A percentile compares a stretch with the other conserved stretches of the same genome.
Evolutionary conservation across 805 yeast species (phyloP).

Genomic region (Lipomyces mesembrius): DNA sequence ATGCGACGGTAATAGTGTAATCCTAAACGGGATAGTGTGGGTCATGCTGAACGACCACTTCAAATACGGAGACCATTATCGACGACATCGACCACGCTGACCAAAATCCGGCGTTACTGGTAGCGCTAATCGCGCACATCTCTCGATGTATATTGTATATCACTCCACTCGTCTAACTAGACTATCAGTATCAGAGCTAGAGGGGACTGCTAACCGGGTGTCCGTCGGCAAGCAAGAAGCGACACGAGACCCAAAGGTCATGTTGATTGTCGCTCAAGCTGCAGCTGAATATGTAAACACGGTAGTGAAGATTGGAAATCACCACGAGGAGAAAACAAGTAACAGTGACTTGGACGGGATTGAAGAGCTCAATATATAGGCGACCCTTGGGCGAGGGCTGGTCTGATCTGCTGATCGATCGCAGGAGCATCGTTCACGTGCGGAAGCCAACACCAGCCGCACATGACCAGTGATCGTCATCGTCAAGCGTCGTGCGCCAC

Average conservation of each 20-base stretch:
- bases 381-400: background rate
- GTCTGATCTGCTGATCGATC: background rate
- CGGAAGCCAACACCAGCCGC: background rate
- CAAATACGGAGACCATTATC: background rate
- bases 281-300: background rate
- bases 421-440: background rate
- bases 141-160: background rate
- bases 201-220: constrained; percentile 2
- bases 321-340: background rate
- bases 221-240: background rate
- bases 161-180: background rate
- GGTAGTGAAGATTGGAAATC: background rate
- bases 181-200: background rate
- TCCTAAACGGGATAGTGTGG: no score
- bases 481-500: background rate
- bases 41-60: background rate
- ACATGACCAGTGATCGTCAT: background rate
- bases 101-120: no score
- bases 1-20: no score
- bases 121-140: background rate
- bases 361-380: background rate
- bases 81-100: background rate
- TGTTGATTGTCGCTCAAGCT: background rate
- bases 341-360: background rate
- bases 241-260: background rate